Evolutionary conservation across 345 rosid genomes (phyloP).

Genomic region (Arabidopsis arenosa): DNA sequence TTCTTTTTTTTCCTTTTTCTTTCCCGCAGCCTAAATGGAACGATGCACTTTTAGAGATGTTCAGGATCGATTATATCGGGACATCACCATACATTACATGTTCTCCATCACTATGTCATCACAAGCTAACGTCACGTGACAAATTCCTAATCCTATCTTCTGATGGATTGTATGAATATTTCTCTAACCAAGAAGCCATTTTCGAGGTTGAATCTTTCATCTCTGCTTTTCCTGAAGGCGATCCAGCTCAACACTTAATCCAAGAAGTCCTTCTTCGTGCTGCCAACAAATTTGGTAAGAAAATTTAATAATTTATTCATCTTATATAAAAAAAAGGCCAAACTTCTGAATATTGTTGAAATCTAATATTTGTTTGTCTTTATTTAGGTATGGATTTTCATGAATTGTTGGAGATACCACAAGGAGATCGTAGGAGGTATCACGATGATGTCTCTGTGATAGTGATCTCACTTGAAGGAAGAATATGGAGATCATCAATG

Average conservation of each 20-base stretch:
- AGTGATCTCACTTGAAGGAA: conserved; percentile 84
- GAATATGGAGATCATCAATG: conserved; percentile 90
- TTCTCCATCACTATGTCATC: conserved; percentile 73
- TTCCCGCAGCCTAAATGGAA: conserved; percentile 84
- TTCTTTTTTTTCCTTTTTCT: background rate
- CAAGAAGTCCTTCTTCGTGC: conserved; percentile 89
- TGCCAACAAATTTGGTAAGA: conserved; percentile 86
- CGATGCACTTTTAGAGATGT: conserved; percentile 81
- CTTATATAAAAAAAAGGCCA: background rate
- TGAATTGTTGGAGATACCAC: conserved; percentile 86
- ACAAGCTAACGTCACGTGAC: conserved; percentile 69
- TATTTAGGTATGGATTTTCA: conserved; percentile 83
- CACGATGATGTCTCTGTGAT: conserved; percentile 95
- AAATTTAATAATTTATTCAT: background rate
- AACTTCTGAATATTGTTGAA: background rate
- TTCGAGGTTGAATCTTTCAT: conserved; percentile 82
- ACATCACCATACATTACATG: conserved; percentile 83
- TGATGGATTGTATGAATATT: conserved; percentile 91
- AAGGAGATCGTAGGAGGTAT: conserved; percentile 86
- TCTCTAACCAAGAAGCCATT: conserved; percentile 85
- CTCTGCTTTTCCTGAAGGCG: conserved; percentile 82
- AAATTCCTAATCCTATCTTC: conserved; percentile 81
- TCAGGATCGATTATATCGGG: conserved; percentile 84
- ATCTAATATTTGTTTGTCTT: background rate
- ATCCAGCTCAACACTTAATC: conserved; percentile 92